Base-by-base conservation (phyloP, 768 basidiomycete genomes). In the Calocybe gangraenosa region DNA sequence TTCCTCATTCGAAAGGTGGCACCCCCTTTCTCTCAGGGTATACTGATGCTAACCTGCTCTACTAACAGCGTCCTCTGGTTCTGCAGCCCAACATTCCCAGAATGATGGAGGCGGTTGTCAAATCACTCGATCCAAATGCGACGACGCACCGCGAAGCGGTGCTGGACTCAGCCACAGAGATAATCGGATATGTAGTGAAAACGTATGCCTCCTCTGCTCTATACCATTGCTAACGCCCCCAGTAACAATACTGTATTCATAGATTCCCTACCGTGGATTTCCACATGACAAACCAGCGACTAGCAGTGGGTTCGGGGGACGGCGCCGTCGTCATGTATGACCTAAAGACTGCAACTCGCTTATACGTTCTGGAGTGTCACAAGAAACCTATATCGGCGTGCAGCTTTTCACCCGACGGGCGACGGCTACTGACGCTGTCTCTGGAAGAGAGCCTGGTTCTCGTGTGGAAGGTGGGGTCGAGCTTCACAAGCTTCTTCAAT, bases 241-340 rank as follows among this genome's bases (percentile, higher is more conserved):
- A n/a, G n/a, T n/a, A n/a, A n/a, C n/a, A n/a, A n/a, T 37, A 17
- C 37, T 19, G 20, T 1, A 15, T 17, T 21, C 17, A 20, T 20
- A 94, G 92, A 2, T 97, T 87, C 58, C 94, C 95, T 0, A 84
- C 84, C 0, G 81, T 97, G n/a, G 94, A 93, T 64, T 97, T 99
- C 61, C 88, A 97, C 56, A 83, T 82, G 68, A 68, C 75, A 2
- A 83, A 79, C 1, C 96, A 99, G 60, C 82, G 90, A 11, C 78
- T 98, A 3, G 91, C 88, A 0, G 92, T 97, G 0, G 96, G 96
- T 0, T 95, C 94, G 0, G 82, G 79, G 45, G 96, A 99, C 66
- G 96, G 95, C 0, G 92, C 93, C 0, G 82, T 93, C 42, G 76
- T 92, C 47, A 92, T 96, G 84, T 98, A 96, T 59, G 96, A 98